Evolutionary conservation across 2,329 filamentous ascomycete species (phyloP), one percentile per base, ranked within the genome.

Genomic region (Aspergillus glaucus): DNA sequence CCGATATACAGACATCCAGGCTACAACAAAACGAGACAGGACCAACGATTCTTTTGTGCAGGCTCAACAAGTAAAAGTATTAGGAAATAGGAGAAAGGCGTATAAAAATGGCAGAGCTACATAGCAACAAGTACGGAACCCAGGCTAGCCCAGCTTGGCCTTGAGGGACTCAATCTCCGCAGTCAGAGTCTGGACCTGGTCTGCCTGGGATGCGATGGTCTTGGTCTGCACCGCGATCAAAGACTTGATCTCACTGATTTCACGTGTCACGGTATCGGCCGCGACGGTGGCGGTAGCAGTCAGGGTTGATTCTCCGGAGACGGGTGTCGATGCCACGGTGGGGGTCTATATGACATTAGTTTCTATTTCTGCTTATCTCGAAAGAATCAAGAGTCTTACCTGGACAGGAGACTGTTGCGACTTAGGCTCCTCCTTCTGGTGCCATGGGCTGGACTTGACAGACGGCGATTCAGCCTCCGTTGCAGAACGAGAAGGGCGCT

Each of bases 151-250:
- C 50, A 91, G 77, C 67, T 83, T 86, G 69, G 82, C 82, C 79
- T 94, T 95, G 58, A 96, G 76, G 14, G 80, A 79, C 63, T 93
- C 88, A 12, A 95, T 84, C 68, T 94, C 88, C 26, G 75, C 70
- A 2, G 86, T 80, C 43, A 95, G 72, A 24, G 77, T 75, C 44
- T 77, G 77, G 58, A 94, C 89, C 67, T 90, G 85, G 62, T 87
- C 79, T 44, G 80, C 86, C 71, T 95, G 87, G n/a, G 80, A 76
- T 53, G 76, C 81, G 63, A 95, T 87, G 55, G 89, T 82, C 73
- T 81, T 82, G 48, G 81, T 88, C 71, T 95, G 90, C 55, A 80
- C 79, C 66, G 88, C 82, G 30, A 96, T 76, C 58, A 93, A 73
- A 48, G 79, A 74, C 71, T 88, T 92, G 71, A 95, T 93, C 61